Evolutionary conservation across 139 green algal genomes (phyloP), one percentile per base, ranked within the genome.

Genomic region (Tetradesmus lagerheimii): DNA sequence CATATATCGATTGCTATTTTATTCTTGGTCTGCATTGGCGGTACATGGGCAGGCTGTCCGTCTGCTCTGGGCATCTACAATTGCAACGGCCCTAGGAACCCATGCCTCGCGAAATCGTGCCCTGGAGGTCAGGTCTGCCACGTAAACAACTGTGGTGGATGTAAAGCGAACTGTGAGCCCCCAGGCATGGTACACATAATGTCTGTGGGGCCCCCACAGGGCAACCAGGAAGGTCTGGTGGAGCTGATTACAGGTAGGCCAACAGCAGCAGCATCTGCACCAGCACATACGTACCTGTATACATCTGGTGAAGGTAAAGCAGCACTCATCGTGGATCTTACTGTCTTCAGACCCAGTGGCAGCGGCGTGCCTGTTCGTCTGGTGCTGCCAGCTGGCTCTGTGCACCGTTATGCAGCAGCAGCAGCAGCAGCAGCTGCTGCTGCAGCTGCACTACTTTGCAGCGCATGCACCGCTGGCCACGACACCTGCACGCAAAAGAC

Each of bases 171-270:
- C 18, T 87, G 81, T 37, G 81, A 87, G 37, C 0, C 64, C 18
- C 41, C 34, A 29, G 81, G 81, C 34, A 78, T 50, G 50, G 62
- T 87, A 62, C 81, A 77, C 81, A 87, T 87, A 34, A 76, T 87
- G 53, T 57, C 53, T n/a, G 50, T 57, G 9, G 57, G 23, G 23
- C 12, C 23, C 16, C 23, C 14, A n/a, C 57, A n/a, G 25, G 25
- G 16, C 57, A 71, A 31, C 57, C 57, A 71, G 57, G 57, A 71
- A 9, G 57, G 57, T 4, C 20, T 71, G 25, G 57, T 71, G 57
- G 57, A 71, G 23, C 57, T 31, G 57, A 71, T 71, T 31, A 31
- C 57, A 71, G 57, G 57, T 71, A n/a, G 25, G 20, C 2, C 23
- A 31, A 23, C 57, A 71, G 57, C 57, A 71, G 47, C 47, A 62